A percentile compares a stretch with the other conserved stretches of the same genome.
Conservation (phyloP, 768 basidiomycete species). For the Lactifluus pinguis region DNA sequence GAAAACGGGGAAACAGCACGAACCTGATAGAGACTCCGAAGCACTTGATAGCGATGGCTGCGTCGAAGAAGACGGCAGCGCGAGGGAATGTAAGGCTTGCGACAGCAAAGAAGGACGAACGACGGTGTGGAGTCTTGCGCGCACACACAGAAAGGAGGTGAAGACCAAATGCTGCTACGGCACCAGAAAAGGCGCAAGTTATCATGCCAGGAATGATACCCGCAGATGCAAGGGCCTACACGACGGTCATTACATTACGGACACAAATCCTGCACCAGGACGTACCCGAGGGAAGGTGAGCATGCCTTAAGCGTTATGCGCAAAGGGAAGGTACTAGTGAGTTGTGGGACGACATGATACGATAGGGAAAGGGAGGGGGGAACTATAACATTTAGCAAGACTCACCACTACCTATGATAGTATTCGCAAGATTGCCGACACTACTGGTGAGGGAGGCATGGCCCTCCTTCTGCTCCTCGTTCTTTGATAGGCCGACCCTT, state of each 20-base stretch:
- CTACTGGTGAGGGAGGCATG: constrained; percentile 61
- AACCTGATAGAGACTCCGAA: constrained; percentile 93
- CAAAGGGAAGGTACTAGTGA: neutral
- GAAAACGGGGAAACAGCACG: constrained; percentile 19
- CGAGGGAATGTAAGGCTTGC: constrained; percentile 83
- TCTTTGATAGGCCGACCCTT: constrained; percentile 19
- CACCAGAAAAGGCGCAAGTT: constrained; percentile 77
- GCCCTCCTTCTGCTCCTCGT: constrained; percentile 40
- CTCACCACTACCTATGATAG: constrained; percentile 84
- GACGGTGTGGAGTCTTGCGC: constrained; percentile 59
- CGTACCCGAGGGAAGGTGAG: constrained; percentile 76
- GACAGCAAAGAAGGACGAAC: constrained; percentile 75
- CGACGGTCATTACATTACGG: neutral
- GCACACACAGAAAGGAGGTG: constrained; percentile 86
- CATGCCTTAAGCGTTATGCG: constrained; percentile 50
- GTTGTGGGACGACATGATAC: neutral
- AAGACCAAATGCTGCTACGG: constrained; percentile 72
- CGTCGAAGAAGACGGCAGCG: constrained; percentile 83
- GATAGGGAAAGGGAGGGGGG: neutral
- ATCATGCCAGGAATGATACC: constrained; percentile 86
- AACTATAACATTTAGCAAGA: neutral
- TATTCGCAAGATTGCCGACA: constrained; percentile 77
- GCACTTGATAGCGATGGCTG: constrained; percentile 92
- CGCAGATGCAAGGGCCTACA: constrained; percentile 79
- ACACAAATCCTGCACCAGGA: neutral